These are phyloP conservation scores for Annulohypoxylon truncatum DNA, from an alignment of 2,329 filamentous ascomycete species.

Conservation along the genomic window DNA sequence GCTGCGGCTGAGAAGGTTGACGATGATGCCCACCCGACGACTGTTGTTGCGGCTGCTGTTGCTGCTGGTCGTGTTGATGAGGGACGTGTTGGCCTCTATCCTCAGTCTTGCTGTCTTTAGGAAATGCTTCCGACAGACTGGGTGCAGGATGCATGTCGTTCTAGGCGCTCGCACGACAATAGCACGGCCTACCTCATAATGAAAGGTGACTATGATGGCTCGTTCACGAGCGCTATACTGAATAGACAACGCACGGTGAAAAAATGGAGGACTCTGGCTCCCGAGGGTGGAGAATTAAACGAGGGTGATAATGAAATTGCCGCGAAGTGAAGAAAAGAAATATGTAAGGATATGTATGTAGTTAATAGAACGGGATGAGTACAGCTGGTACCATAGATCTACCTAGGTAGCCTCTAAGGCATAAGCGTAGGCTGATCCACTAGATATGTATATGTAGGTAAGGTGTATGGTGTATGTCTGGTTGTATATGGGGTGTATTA, in stretches of 20 bases:
- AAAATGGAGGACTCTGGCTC: conserved; percentile 27
- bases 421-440: conserved; percentile 37
- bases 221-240: conserved; percentile 35
- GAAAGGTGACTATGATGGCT: conserved; percentile 44
- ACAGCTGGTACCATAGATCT: conserved; percentile 35
- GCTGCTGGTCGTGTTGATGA: conserved; percentile 42
- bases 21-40: conserved; percentile 24
- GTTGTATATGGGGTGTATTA: conserved; percentile 8
- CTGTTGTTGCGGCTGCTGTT: conserved; percentile 32
- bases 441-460: conserved; percentile 27
- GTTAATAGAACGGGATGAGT: conserved; percentile 25
- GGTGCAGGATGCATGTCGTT: conserved; percentile 53
- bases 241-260: conserved; percentile 3
- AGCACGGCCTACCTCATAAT: conserved; percentile 50
- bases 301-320: conserved; percentile 39
- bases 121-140: conserved; percentile 52
- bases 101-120: conserved; percentile 51
- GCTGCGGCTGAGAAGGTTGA: conserved; percentile 31
- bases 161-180: conserved; percentile 42
- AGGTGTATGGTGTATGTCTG: conserved; percentile 20
- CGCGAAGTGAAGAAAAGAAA: conserved; percentile 38
- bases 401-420: conserved; percentile 26
- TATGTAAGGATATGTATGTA: conserved; percentile 34
- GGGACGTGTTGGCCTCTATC: conserved; percentile 48
- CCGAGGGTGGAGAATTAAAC: conserved; percentile 36